Conservation (phyloP, 257 asterid species). For the Nicotiana undulata region DNA sequence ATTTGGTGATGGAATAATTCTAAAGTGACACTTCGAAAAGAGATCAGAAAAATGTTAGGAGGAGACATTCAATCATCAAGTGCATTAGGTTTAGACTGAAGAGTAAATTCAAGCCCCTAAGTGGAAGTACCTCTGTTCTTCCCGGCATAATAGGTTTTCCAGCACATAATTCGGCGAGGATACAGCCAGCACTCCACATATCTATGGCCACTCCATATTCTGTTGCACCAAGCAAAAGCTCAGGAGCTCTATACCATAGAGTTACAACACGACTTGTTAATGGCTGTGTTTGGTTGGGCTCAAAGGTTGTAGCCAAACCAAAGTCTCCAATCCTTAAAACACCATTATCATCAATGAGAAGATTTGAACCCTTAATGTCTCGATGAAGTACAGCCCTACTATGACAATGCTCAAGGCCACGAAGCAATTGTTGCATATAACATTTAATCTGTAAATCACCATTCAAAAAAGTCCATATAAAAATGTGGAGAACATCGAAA, state of each 20-base stretch:
- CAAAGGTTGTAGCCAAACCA: constrained; percentile 61
- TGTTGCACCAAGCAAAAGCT: constrained; percentile 80
- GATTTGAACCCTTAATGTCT: constrained; percentile 89
- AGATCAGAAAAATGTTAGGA: neutral
- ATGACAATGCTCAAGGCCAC: constrained; percentile 87
- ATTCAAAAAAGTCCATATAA: neutral
- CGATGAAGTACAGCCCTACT: constrained; percentile 77
- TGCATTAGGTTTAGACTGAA: neutral
- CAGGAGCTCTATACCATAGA: constrained; percentile 96
- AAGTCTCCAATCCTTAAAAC: constrained; percentile 70
- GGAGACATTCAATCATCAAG: neutral
- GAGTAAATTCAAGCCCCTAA: neutral
- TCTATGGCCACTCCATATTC: constrained; percentile 75
- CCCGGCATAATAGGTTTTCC: constrained; percentile 97
- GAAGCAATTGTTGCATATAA: constrained; percentile 63
- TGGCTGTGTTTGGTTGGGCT: constrained; percentile 53
- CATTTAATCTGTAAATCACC: constrained; percentile 52
- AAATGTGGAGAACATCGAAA: neutral
- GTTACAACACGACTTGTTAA: constrained; percentile 92
- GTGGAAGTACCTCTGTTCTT: constrained; percentile 69
- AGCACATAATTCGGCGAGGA: constrained; percentile 75
- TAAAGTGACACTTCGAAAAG: neutral
- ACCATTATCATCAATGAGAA: constrained; percentile 66
- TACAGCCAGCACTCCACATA: constrained; percentile 92
- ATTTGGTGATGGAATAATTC: neutral